Evolutionary conservation across 768 basidiomycete genomes (phyloP).

Genomic region (Hericium erinaceus): DNA sequence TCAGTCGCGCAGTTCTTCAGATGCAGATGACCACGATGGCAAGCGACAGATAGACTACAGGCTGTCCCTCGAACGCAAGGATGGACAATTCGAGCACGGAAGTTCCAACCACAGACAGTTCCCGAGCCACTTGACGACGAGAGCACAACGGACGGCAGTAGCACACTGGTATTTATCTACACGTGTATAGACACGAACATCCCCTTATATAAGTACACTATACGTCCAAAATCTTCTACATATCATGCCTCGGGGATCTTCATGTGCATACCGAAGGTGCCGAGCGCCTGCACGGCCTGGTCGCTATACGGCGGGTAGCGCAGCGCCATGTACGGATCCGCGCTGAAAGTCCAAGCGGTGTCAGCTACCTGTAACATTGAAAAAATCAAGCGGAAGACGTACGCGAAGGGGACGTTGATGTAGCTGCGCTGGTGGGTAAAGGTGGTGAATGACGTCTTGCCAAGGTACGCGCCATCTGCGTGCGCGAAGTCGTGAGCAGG

Average conservation of each 20-base stretch:
- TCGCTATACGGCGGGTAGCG: constrained; percentile 53
- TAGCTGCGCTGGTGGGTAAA: constrained; percentile 43
- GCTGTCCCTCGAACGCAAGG: too few species aligned
- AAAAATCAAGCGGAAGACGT: constrained; percentile 11
- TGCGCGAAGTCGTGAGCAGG: neutral
- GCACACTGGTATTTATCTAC: neutral
- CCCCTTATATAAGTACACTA: neutral
- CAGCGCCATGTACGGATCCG: constrained; percentile 39
- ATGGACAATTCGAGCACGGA: too few species aligned
- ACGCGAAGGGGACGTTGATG: constrained; percentile 53
- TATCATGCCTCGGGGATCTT: neutral
- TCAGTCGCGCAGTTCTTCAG: too few species aligned
- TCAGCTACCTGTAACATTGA: neutral
- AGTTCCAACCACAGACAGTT: too few species aligned
- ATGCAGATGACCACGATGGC: too few species aligned
- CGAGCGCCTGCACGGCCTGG: constrained; percentile 25
- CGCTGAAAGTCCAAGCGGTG: constrained; percentile 22
- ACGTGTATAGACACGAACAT: neutral
- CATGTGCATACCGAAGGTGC: constrained; percentile 1
- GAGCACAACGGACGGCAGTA: neutral
- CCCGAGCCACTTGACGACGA: too few species aligned
- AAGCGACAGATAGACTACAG: too few species aligned
- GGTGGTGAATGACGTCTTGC: constrained; percentile 20
- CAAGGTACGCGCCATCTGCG: constrained; percentile 18
- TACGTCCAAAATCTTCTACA: neutral